Conservation (phyloP, 2,329 filamentous ascomycete genomes). For the Talaromyces sp. region DNA sequence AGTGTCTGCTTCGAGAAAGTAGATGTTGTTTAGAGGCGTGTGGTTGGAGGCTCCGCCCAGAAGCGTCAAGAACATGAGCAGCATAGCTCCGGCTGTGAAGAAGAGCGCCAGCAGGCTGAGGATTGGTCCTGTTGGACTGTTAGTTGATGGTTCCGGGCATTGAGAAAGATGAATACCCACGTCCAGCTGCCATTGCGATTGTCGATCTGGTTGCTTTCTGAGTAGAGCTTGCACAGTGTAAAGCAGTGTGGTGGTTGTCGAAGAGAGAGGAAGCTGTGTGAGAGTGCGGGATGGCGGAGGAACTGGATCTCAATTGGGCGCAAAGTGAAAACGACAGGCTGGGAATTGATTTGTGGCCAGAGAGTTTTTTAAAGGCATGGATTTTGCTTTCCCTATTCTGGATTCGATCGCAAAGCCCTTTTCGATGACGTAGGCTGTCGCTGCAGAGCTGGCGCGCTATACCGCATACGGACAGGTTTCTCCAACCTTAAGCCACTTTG, state of each 20-base stretch:
- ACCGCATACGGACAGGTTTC: not conserved
- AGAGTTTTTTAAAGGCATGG: not conserved
- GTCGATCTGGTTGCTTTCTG: not conserved
- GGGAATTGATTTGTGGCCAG: not conserved
- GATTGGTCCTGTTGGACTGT: conserved; percentile 42
- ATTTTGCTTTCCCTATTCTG: not conserved
- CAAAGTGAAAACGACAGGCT: not conserved
- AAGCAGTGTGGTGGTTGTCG: not conserved
- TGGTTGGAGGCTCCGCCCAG: conserved; percentile 54
- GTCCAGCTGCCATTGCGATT: conserved; percentile 9
- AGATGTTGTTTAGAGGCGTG: conserved; percentile 65
- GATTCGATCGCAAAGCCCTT: not conserved
- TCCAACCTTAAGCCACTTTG: not conserved
- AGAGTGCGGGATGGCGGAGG: not conserved
- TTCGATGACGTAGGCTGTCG: not conserved
- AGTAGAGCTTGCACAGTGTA: not conserved
- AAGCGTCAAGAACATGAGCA: conserved; percentile 62
- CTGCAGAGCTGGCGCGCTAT: not conserved
- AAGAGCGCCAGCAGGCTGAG: conserved; percentile 55
- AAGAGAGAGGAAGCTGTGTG: not conserved
- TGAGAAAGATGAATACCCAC: not conserved
- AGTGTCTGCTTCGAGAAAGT: conserved; percentile 80
- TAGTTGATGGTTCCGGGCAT: not conserved
- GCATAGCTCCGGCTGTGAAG: conserved; percentile 55
- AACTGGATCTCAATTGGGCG: not conserved